Base-by-base conservation (phyloP, 73 alveolate species). In the Symbiodinium natans region DNA sequence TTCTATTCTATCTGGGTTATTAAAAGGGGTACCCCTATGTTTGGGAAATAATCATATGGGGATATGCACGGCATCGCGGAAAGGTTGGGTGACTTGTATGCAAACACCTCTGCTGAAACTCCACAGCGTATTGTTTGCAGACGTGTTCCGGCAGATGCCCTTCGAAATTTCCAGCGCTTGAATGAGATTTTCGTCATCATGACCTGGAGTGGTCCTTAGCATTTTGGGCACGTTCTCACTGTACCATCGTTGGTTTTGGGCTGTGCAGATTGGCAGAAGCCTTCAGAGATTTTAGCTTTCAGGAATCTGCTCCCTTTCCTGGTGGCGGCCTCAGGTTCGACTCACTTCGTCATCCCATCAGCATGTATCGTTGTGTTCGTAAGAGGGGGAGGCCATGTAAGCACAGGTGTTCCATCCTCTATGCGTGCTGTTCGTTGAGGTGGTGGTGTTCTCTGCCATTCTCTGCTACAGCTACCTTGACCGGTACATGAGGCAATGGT, bases 401-500 rank as follows among this genome's bases (percentile, higher is more conserved):
- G n/a, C n/a, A n/a, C n/a, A n/a, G n/a, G n/a, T n/a, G n/a, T n/a
- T n/a, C n/a, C n/a, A n/a, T n/a, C n/a, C n/a, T n/a, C n/a, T n/a
- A n/a, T n/a, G n/a, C n/a, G n/a, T n/a, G n/a, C 23, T 11, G 68
- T 27, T 17, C 68, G 31, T 52, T n/a, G 9, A 86, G 93, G 93
- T 86, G 41, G 83, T 86, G 54, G n/a, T 54, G 13, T 21, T 54
- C 29, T 86, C 93, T 83, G 54, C 38, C 41, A 33, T 86, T 4
- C 54, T 63, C 6, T 86, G 93, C 83, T 86, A 42, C 93, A 25
- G 39, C 83, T 17, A 52, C 17, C 83, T 86, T 8, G 93, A 86
- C 40, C 48, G 93, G 13, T 86, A 34, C 93, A 86, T 86, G 93
- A 86, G 93, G 93, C 59, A 46, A 6, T 68, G 41, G 34, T 41